Conservation (phyloP, 148 eudicot species). For the Hydrangea macrophylla region DNA sequence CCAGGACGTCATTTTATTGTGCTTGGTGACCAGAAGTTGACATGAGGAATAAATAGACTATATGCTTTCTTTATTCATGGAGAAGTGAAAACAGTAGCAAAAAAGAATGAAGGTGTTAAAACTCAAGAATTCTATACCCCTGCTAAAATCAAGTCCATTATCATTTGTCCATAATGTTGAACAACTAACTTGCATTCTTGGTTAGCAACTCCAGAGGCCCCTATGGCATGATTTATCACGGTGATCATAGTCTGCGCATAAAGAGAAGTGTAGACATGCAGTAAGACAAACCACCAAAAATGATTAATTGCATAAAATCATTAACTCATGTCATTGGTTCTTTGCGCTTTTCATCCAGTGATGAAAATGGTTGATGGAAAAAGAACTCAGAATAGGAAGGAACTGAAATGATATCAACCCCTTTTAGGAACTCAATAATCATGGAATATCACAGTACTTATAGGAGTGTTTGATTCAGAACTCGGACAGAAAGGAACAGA, state of each 20-base stretch:
- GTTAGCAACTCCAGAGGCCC: constrained; percentile 74
- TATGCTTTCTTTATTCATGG: too few species aligned
- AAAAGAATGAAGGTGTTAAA: neutral
- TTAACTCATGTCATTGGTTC: neutral
- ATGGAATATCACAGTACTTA: too few species aligned
- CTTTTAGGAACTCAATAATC: neutral
- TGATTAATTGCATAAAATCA: too few species aligned
- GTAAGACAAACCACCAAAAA: neutral
- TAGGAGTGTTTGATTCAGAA: too few species aligned
- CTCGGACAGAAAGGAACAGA: neutral
- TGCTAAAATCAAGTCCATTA: constrained; percentile 49
- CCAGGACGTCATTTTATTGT: neutral
- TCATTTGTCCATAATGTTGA: constrained; percentile 58
- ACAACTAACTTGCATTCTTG: constrained; percentile 71
- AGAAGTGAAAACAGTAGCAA: neutral
- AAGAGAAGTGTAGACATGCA: neutral
- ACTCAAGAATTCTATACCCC: constrained; percentile 29
- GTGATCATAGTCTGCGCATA: constrained; percentile 55
- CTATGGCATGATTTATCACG: constrained; percentile 83
- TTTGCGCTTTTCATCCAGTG: neutral
- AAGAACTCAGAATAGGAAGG: too few species aligned
- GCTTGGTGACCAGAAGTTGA: neutral
- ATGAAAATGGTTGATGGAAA: neutral
- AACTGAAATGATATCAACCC: too few species aligned
- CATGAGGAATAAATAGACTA: neutral